Percentiles rank a stretch among this genome's conserved stretches.
phyloP scores from a whole-genome alignment of 2,329 filamentous ascomycete species.

The Exophiala bonariae region DNA sequence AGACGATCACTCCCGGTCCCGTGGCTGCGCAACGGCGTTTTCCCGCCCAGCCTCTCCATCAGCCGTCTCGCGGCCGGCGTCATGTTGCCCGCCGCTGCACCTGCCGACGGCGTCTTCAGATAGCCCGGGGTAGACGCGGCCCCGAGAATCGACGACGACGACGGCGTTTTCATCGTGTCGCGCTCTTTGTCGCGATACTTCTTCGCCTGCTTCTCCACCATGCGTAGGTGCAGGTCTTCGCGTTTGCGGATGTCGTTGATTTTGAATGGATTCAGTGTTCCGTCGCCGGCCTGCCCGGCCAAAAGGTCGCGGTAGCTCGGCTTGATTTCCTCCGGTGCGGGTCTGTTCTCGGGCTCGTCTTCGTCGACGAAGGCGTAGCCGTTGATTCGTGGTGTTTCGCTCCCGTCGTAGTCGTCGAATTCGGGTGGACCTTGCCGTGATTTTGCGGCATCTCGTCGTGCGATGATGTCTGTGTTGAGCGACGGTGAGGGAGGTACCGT shows the following conservation, averaged over 20 bases:
- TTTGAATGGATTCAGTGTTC: constrained; percentile 74
- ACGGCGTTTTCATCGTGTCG: constrained; percentile 14
- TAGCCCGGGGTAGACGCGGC: neutral
- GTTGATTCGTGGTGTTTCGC: constrained; percentile 85
- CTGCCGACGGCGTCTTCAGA: neutral
- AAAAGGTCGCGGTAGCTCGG: constrained; percentile 35
- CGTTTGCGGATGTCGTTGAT: constrained; percentile 72
- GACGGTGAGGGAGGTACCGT: constrained; percentile 75
- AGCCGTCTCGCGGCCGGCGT: constrained; percentile 47
- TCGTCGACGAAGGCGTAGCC: constrained; percentile 95
- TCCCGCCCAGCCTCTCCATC: constrained; percentile 38
- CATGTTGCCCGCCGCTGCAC: constrained; percentile 34
- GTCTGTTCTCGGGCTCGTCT: constrained; percentile 47
- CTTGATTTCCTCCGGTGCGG: constrained; percentile 51
- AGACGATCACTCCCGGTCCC: constrained; percentile 19
- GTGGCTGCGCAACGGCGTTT: constrained; percentile 31
- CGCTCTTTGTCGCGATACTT: constrained; percentile 23
- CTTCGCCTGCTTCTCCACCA: constrained; percentile 67
- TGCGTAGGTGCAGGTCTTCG: constrained; percentile 78
- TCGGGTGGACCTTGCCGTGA: constrained; percentile 59
- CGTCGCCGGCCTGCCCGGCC: constrained; percentile 40
- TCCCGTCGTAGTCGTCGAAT: constrained; percentile 56
- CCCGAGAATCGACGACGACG: neutral
- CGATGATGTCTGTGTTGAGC: constrained; percentile 57
- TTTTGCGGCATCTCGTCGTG: constrained; percentile 80